These are phyloP conservation scores for Citrus maxima DNA, from an alignment of 345 rosid genomes.

Conservation along the genomic window DNA sequence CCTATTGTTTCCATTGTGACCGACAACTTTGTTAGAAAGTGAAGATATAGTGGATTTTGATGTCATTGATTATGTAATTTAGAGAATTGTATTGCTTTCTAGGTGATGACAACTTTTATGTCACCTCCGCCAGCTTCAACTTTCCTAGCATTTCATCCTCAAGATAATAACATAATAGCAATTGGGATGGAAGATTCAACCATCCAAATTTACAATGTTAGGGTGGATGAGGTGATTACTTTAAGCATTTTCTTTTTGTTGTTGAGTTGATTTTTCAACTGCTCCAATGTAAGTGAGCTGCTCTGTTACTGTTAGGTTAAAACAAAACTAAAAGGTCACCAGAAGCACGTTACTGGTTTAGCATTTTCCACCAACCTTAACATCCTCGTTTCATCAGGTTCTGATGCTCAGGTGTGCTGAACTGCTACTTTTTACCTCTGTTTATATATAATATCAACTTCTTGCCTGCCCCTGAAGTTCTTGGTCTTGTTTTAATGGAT, in stretches of 20 bases:
- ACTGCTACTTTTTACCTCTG: neutral
- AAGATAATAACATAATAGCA: conserved; percentile 55
- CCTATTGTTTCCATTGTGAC: neutral
- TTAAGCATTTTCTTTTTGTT: conserved; percentile 1
- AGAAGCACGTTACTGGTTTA: conserved; percentile 67
- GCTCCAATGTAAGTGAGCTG: neutral
- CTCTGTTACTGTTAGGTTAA: conserved; percentile 47
- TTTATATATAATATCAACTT: neutral
- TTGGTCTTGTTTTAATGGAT: neutral
- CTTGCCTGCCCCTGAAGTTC: neutral
- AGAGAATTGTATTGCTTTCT: conserved; percentile 6
- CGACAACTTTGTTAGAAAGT: neutral
- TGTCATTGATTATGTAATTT: neutral
- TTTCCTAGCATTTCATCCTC: conserved; percentile 54
- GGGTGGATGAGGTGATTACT: conserved; percentile 51
- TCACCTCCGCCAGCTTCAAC: conserved; percentile 58
- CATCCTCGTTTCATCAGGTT: conserved; percentile 74
- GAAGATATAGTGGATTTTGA: conserved; percentile 3
- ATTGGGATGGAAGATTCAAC: conserved; percentile 59
- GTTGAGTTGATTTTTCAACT: neutral
- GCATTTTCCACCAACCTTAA: conserved; percentile 67
- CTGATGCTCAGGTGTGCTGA: conserved; percentile 76
- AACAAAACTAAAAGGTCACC: conserved; percentile 72
- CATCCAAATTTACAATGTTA: conserved; percentile 50
- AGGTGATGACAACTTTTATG: conserved; percentile 66